A percentile compares a stretch with the other conserved stretches of the same genome.
Conservation (phyloP, 768 basidiomycete genomes). For the Scleroderma bovista region DNA sequence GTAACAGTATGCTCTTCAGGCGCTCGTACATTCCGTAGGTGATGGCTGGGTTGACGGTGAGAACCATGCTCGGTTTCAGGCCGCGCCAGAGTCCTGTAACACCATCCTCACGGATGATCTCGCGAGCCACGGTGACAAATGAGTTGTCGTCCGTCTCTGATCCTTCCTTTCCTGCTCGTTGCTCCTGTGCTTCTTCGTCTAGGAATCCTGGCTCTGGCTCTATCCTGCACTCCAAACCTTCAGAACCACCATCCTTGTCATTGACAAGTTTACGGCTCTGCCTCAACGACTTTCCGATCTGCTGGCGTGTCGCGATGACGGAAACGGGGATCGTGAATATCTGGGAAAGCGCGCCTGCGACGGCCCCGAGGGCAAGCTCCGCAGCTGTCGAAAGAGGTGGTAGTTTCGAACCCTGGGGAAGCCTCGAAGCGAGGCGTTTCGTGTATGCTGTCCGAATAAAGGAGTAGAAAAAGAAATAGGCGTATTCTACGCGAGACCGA, state of each 20-base stretch:
- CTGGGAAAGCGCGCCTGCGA: conserved; percentile 92
- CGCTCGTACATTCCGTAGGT: conserved; percentile 95
- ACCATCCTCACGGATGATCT: conserved; percentile 88
- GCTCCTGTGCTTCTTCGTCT: conserved; percentile 4
- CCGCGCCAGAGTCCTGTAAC: conserved; percentile 89
- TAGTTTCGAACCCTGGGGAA: conserved; percentile 55
- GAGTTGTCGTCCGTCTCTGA: conserved; percentile 43
- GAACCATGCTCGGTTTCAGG: conserved; percentile 85
- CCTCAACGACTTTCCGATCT: conserved; percentile 55
- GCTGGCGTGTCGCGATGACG: conserved; percentile 96
- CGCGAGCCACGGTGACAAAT: conserved; percentile 72
- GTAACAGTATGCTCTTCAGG: conserved; percentile 67
- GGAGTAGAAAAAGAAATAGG: conserved; percentile 99
- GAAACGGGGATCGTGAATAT: conserved; percentile 98
- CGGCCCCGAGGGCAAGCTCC: conserved; percentile 84
- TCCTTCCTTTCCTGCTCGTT: conserved; percentile 14
- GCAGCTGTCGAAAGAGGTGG: conserved; percentile 65
- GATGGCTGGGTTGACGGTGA: conserved; percentile 96
- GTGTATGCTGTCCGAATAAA: conserved; percentile 82
- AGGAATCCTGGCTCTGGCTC: not conserved
- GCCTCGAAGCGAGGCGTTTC: conserved; percentile 55
- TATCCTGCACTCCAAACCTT: not conserved
- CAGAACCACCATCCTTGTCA: not conserved
- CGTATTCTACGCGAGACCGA: conserved; percentile 71
- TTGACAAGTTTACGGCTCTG: not conserved